Evolutionary conservation across 345 rosid species (phyloP), one percentile per base, ranked within the genome.

Genomic region (Pseudoturritis turrita): DNA sequence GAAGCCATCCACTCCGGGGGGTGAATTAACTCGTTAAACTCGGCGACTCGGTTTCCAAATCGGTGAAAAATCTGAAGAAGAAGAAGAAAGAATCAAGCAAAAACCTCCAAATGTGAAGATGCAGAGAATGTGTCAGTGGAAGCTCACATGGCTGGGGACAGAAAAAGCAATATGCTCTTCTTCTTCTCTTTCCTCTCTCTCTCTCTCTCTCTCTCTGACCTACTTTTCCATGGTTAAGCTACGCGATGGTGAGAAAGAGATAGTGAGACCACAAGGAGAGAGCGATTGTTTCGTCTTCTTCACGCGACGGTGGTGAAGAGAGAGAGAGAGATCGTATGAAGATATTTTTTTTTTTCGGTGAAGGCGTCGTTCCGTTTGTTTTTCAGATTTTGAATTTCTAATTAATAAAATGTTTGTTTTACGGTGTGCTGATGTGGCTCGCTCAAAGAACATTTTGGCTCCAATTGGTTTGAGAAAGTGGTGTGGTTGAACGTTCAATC

Each of bases 131-230:
- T 81, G 86, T 82, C 80, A 87, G 90, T 73, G 79, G 65, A 56
- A 81, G 75, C 77, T 86, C 96, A 89, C 92, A 86, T 92, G 96
- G 85, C 82, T 73, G 72, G 80, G 67, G 61, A 63, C 77, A 67
- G 62, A 84, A 83, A 78, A 68, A 28, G 68, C 67, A 85, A 85
- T 82, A 65, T 67, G 51, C 62, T 75, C 58, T 37, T 19, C 25
- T n/a, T 40, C 21, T 40, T 33, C 28, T 60, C 39, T 59, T n/a
- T n/a, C n/a, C 43, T 50, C 43, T 23, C 40, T 66, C n/a, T 17
- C 14, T 44, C 45, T 31, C 31, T 28, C 31, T 23, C 26, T 25
- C 26, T 45, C 44, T 50, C n/a, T 19, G 22, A 40, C 21, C 49
- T 71, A 37, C 68, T 36, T 59, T 60, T 17, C 60, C 75, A 52